Conservation (phyloP, 202 grass and related monocot genomes). For the Bolboschoenoplectus hybrid region DNA sequence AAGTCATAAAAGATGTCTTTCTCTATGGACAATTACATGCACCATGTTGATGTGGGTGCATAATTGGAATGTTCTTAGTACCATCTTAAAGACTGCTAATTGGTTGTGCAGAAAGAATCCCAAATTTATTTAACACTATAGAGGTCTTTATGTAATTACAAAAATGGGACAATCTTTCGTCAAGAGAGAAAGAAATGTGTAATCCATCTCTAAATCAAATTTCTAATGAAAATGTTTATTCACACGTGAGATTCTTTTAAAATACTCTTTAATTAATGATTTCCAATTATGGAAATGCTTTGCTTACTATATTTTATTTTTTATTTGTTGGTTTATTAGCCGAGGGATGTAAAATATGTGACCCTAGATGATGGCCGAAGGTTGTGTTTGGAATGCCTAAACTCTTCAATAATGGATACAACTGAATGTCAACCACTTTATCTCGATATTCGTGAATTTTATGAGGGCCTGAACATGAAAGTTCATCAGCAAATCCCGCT, state of each 20-base stretch:
- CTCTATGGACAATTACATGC: neutral
- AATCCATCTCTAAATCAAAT: slow-evolving; percentile 1
- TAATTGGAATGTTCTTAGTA: neutral
- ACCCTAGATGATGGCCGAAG: slow-evolving; percentile 92
- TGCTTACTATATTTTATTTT: slow-evolving; percentile 3
- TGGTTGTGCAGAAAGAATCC: neutral
- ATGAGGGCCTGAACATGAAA: slow-evolving; percentile 97
- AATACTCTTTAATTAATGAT: slow-evolving; percentile 6
- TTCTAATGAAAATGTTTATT: neutral
- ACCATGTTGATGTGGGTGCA: neutral
- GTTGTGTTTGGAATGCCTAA: slow-evolving; percentile 87
- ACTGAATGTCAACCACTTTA: slow-evolving; percentile 89
- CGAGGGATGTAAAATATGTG: slow-evolving; percentile 72
- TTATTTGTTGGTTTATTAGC: slow-evolving; percentile 42
- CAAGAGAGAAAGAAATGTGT: neutral
- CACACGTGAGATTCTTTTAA: neutral
- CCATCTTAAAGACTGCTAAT: neutral
- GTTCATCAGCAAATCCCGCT: slow-evolving; percentile 81
- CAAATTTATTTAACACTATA: neutral
- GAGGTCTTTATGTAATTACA: neutral
- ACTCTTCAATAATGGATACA: slow-evolving; percentile 85
- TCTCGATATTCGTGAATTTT: slow-evolving; percentile 93
- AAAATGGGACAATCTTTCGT: neutral
- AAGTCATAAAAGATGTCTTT: neutral
- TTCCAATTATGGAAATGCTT: slow-evolving; percentile 15